Evolutionary conservation across 2,329 filamentous ascomycete species (phyloP).

Genomic region (Colletotrichum cereale): DNA sequence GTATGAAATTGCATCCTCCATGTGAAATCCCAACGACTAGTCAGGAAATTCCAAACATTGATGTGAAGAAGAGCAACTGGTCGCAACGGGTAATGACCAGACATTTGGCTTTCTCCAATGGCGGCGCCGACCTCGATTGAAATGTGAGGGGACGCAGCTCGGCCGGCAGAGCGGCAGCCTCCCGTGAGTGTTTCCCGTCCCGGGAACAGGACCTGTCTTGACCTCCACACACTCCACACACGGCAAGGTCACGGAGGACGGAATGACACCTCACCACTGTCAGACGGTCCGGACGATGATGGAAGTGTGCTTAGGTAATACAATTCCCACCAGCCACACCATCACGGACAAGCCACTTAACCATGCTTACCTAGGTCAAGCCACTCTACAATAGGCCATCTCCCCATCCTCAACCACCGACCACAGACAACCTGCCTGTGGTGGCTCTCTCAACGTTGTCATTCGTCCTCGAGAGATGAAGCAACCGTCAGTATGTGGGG

Average conservation of each 20-base stretch:
- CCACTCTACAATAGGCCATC: background rate
- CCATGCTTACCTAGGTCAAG: background rate
- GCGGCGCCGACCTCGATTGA: no score
- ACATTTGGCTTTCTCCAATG: background rate
- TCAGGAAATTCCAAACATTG: background rate
- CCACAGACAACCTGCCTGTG: constrained; percentile 4
- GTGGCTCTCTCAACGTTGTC: background rate
- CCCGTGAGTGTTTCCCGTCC: background rate
- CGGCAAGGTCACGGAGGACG: background rate
- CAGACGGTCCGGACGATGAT: background rate
- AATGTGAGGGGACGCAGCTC: background rate
- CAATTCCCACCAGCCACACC: constrained; percentile 6
- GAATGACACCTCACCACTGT: background rate
- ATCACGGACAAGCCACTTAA: background rate
- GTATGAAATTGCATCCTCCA: background rate
- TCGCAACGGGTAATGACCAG: background rate
- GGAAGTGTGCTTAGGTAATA: background rate
- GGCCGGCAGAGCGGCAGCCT: background rate
- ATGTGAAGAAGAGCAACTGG: background rate
- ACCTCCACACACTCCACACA: background rate
- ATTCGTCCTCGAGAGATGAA: constrained; percentile 29
- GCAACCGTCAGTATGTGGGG: background rate
- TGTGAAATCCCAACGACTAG: background rate
- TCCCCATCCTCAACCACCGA: background rate
- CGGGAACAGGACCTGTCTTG: background rate